Evolutionary conservation across 2,329 filamentous ascomycete species (phyloP).

Genomic region (Aspergillus oerlinghausenensis): DNA sequence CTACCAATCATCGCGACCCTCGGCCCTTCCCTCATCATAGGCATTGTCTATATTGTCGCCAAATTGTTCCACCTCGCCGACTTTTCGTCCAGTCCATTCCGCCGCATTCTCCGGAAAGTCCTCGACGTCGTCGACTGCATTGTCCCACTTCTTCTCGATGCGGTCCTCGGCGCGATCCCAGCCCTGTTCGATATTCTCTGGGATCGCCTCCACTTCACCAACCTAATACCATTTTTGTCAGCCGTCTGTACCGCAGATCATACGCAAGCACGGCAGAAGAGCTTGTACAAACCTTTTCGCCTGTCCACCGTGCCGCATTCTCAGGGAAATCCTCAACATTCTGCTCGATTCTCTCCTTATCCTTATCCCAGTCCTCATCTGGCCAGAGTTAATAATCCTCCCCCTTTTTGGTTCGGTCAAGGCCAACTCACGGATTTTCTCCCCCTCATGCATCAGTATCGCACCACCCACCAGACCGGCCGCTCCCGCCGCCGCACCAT

Average conservation of each 20-base stretch:
- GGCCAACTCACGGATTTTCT: slow-evolving; percentile 31
- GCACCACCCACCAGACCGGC: slow-evolving; percentile 42
- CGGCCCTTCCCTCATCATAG: slow-evolving; percentile 40
- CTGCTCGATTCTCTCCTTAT: slow-evolving; percentile 30
- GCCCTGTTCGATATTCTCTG: slow-evolving; percentile 30
- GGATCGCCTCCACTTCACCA: slow-evolving; percentile 40
- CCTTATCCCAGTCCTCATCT: slow-evolving; percentile 33
- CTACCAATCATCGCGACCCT: slow-evolving; percentile 20
- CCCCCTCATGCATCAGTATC: slow-evolving; percentile 43
- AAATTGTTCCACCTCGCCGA: slow-evolving; percentile 42
- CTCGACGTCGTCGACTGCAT: slow-evolving; percentile 29
- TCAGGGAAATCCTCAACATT: slow-evolving; percentile 40
- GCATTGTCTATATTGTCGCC: slow-evolving; percentile 40
- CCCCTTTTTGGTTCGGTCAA: background rate
- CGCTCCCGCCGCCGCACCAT: slow-evolving; percentile 38
- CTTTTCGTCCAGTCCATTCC: slow-evolving; percentile 37
- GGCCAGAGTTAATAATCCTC: background rate
- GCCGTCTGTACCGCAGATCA: no score
- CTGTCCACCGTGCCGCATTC: slow-evolving; percentile 42
- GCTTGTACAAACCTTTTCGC: slow-evolving; percentile 28
- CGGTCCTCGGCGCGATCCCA: slow-evolving; percentile 28
- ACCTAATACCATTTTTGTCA: slow-evolving; percentile 16
- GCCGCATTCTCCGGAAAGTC: slow-evolving; percentile 35
- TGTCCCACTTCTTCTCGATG: slow-evolving; percentile 20
- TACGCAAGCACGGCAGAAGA: no score